These are phyloP conservation scores for Russula abietina DNA, from an alignment of 768 basidiomycete genomes.

Conservation along the genomic window DNA sequence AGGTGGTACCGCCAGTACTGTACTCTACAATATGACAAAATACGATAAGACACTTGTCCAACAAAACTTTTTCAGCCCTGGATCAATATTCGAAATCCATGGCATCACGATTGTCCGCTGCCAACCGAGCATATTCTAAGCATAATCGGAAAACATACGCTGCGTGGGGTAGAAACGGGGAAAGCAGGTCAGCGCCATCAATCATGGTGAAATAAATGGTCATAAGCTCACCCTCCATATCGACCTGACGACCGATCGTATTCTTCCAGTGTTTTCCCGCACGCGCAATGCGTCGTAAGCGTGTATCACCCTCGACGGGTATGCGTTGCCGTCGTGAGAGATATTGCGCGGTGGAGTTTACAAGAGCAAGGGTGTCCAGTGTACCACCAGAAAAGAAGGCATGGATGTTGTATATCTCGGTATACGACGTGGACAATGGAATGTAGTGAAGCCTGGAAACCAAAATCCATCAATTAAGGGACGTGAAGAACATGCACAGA, in stretches of 20 bases:
- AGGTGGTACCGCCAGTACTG: background rate
- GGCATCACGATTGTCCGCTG: constrained; percentile 75
- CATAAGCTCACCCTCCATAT: constrained; percentile 78
- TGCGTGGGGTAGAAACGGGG: constrained; percentile 29
- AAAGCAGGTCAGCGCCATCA: constrained; percentile 16
- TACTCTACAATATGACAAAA: constrained; percentile 1
- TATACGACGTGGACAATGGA: constrained; percentile 79
- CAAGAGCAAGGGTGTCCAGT: constrained; percentile 45
- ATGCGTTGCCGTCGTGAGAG: constrained; percentile 34
- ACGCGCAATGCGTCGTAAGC: constrained; percentile 74
- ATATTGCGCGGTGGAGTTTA: constrained; percentile 42
- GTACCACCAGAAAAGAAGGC: constrained; percentile 90
- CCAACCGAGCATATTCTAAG: constrained; percentile 82
- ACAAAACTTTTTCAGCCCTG: background rate
- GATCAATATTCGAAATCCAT: constrained; percentile 39
- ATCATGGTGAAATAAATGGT: constrained; percentile 5
- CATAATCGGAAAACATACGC: constrained; percentile 84
- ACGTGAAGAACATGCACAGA: background rate
- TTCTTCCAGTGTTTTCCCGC: constrained; percentile 94
- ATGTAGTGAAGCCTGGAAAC: constrained; percentile 83
- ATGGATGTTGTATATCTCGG: constrained; percentile 90
- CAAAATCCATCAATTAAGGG: background rate
- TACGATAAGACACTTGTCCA: background rate
- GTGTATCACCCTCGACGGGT: constrained; percentile 57
- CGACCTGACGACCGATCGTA: constrained; percentile 71